Conservation (phyloP, 176 grass and related monocot genomes). For the Hordeum marinum region DNA sequence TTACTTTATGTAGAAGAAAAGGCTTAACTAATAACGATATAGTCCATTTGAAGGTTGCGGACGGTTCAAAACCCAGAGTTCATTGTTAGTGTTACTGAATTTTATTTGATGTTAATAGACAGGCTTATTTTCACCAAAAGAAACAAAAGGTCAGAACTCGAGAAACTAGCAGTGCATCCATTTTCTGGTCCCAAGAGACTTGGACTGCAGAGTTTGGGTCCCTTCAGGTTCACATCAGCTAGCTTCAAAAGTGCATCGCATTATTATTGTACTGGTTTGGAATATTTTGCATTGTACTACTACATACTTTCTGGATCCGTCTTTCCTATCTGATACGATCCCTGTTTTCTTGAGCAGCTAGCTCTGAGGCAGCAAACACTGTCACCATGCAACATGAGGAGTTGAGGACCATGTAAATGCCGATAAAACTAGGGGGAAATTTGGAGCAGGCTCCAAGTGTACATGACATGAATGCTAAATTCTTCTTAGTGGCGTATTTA, state of each 20-base stretch:
- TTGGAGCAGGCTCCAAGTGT: neutral
- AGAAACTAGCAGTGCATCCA: neutral
- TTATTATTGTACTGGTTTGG: slow-evolving; percentile 21
- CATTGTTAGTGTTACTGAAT: neutral
- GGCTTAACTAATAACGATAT: neutral
- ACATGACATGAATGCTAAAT: no score
- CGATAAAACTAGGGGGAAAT: neutral
- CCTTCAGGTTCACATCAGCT: slow-evolving; percentile 1
- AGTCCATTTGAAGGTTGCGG: neutral
- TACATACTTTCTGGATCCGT: neutral
- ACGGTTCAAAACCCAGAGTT: neutral
- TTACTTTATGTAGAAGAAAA: neutral
- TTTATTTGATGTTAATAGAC: neutral
- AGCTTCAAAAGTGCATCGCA: slow-evolving; percentile 8
- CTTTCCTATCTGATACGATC: slow-evolving; percentile 5
- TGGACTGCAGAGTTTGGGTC: slow-evolving; percentile 4
- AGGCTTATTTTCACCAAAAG: neutral
- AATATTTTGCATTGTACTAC: neutral
- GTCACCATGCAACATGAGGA: slow-evolving; percentile 12
- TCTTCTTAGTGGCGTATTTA: no score
- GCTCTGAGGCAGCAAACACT: neutral
- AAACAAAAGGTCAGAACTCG: neutral
- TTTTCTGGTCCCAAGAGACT: slow-evolving; percentile 1
- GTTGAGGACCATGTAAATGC: neutral
- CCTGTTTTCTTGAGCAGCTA: neutral